Evolutionary conservation across 2,329 filamentous ascomycete species (phyloP).

Genomic region (Botrytis deweyae): DNA sequence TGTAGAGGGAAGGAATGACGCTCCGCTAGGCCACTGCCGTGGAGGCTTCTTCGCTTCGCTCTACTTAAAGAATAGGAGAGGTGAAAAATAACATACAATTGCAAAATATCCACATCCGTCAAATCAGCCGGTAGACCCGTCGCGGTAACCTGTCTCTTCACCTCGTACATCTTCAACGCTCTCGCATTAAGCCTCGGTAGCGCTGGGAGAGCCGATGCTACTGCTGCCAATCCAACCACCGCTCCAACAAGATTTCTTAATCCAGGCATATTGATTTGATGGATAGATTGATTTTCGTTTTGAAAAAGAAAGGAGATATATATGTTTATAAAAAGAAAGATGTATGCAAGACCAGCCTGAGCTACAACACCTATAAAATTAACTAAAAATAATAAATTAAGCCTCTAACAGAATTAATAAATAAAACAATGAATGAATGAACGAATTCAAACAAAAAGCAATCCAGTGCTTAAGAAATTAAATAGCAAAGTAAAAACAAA

Average conservation of each 20-base stretch:
- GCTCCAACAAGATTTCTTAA: slow-evolving; percentile 36
- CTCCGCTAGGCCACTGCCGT: not conserved
- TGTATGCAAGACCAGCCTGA: slow-evolving; percentile 38
- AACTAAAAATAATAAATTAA: slow-evolving; percentile 10
- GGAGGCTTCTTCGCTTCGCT: not conserved
- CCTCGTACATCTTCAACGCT: slow-evolving; percentile 33
- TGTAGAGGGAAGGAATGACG: not conserved
- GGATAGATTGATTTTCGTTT: not conserved
- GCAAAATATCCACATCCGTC: slow-evolving; percentile 51
- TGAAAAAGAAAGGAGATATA: not conserved
- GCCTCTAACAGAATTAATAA: slow-evolving; percentile 21
- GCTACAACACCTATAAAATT: slow-evolving; percentile 29
- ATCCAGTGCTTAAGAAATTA: slow-evolving; percentile 39
- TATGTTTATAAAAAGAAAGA: slow-evolving; percentile 13
- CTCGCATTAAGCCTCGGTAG: slow-evolving; percentile 33
- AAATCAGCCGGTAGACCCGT: slow-evolving; percentile 42
- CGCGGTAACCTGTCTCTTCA: slow-evolving; percentile 34
- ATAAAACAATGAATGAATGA: slow-evolving; percentile 22
- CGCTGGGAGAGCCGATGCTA: slow-evolving; percentile 36
- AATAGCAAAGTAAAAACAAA: not conserved
- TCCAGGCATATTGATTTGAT: slow-evolving; percentile 33
- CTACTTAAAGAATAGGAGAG: too few relatives aligned
- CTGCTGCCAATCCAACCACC: slow-evolving; percentile 32
- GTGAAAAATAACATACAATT: slow-evolving; percentile 47
- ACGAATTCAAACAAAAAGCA: slow-evolving; percentile 34